These are phyloP conservation scores for Leccinum colubrinum DNA, from an alignment of 1,284 basidiomycete species.

Conservation along the genomic window DNA sequence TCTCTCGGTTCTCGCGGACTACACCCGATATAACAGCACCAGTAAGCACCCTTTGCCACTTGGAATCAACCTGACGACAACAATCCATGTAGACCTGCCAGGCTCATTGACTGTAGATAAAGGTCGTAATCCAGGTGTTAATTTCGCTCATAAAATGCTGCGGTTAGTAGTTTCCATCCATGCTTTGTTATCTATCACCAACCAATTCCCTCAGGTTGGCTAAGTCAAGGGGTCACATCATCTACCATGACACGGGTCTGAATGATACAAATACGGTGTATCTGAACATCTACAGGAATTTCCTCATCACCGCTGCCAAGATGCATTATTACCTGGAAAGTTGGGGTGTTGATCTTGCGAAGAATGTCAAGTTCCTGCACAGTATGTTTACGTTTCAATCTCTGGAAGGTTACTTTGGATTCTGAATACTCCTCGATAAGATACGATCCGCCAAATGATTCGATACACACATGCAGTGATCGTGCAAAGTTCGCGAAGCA, in stretches of 20 bases:
- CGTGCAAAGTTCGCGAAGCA: constrained; percentile 45
- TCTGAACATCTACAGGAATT: constrained; percentile 85
- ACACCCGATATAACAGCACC: too few species aligned
- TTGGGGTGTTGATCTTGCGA: constrained; percentile 48
- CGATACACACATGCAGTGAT: constrained; percentile 54
- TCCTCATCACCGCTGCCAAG: constrained; percentile 84
- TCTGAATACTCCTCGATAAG: constrained; percentile 34
- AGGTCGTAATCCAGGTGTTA: constrained; percentile 53
- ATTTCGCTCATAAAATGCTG: constrained; percentile 68
- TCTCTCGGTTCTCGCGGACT: too few species aligned
- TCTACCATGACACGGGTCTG: constrained; percentile 75
- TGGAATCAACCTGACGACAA: background rate
- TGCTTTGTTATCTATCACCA: background rate
- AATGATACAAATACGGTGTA: constrained; percentile 67
- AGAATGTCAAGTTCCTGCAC: constrained; percentile 49
- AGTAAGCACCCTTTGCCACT: background rate
- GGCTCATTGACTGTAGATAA: constrained; percentile 67
- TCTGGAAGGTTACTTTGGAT: constrained; percentile 4
- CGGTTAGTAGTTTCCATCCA: constrained; percentile 44
- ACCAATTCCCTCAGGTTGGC: constrained; percentile 46
- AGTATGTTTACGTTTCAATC: constrained; percentile 39
- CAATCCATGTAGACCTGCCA: constrained; percentile 43
- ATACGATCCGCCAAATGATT: constrained; percentile 58
- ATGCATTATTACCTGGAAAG: constrained; percentile 79
- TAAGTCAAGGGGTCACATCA: constrained; percentile 64